These are phyloP conservation scores for Pseudogymnoascus sp. DNA, from an alignment of 2,329 filamentous ascomycete species.

Conservation along the genomic window DNA sequence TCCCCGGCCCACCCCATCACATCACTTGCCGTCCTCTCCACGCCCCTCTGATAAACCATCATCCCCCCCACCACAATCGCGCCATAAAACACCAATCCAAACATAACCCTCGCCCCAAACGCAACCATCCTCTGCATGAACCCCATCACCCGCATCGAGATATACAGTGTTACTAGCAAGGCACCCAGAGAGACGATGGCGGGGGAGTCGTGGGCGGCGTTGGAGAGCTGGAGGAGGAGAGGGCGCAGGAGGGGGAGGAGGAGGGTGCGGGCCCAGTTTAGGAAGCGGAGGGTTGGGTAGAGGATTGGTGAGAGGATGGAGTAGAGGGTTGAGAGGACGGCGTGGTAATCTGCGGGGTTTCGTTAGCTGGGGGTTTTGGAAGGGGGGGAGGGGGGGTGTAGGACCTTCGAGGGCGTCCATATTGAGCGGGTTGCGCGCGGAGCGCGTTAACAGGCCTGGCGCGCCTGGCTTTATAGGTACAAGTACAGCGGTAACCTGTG, in stretches of 20 bases:
- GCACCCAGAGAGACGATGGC: neutral
- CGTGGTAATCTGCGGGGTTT: neutral
- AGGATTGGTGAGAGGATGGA: neutral
- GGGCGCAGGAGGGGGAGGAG: neutral
- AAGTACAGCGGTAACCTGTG: neutral
- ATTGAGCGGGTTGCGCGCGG: neutral
- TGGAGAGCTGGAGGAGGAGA: neutral
- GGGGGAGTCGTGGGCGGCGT: neutral
- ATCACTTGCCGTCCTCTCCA: neutral
- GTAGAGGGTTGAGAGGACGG: neutral
- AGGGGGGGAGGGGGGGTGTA: neutral
- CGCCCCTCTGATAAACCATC: conserved; percentile 3
- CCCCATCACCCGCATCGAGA: neutral
- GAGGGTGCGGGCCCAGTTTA: neutral
- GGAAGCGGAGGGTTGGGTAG: neutral
- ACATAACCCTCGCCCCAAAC: neutral
- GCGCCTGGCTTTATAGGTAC: neutral
- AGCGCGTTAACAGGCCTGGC: neutral
- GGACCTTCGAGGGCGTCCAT: conserved; percentile 1
- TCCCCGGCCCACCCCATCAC: neutral
- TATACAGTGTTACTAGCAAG: neutral
- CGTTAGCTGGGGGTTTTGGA: neutral
- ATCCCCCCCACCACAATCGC: neutral
- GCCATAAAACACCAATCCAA: neutral
- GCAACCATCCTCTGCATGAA: neutral